Percentiles rank a stretch among this genome's conserved stretches.
Conservation (phyloP, 106 monocot species). For the Dioscorea zingiberensis region DNA sequence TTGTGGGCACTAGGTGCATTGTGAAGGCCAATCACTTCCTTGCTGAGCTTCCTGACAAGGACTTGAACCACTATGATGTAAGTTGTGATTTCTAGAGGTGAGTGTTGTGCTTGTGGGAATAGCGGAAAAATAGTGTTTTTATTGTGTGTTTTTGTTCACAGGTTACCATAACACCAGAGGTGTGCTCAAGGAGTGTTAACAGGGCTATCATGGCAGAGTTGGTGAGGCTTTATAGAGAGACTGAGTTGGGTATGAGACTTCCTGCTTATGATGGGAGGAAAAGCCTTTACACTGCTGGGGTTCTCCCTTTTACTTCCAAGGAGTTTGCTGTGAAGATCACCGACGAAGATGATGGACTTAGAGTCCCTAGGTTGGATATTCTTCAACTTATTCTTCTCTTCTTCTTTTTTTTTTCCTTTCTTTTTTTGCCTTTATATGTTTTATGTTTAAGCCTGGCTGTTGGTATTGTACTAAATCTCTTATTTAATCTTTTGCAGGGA, state of each 20-base stretch:
- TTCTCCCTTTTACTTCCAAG: constrained; percentile 56
- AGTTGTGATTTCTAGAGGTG: constrained; percentile 8
- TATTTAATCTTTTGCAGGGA: constrained; percentile 29
- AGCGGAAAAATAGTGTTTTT: too few relatives aligned
- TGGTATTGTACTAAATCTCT: neutral
- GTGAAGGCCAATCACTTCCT: constrained; percentile 98
- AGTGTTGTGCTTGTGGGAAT: too few relatives aligned
- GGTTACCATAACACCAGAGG: constrained; percentile 69
- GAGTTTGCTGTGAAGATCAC: constrained; percentile 64
- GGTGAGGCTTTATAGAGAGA: constrained; percentile 54
- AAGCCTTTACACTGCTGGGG: constrained; percentile 75
- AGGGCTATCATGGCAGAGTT: constrained; percentile 64
- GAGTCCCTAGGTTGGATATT: constrained; percentile 22
- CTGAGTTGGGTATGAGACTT: constrained; percentile 62
- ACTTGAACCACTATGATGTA: constrained; percentile 88
- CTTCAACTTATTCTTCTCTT: neutral
- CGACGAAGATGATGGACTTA: constrained; percentile 47
- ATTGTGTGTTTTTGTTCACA: constrained; percentile 6
- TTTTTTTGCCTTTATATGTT: neutral
- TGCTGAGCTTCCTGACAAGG: constrained; percentile 70
- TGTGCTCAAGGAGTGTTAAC: constrained; percentile 49
- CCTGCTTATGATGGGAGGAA: constrained; percentile 93
- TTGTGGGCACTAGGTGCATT: constrained; percentile 64
- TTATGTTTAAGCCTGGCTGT: neutral
- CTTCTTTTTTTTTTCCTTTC: neutral